Evolutionary conservation across 495 filamentous ascomycete species (phyloP).

Genomic region (Podospora fimiseda): DNA sequence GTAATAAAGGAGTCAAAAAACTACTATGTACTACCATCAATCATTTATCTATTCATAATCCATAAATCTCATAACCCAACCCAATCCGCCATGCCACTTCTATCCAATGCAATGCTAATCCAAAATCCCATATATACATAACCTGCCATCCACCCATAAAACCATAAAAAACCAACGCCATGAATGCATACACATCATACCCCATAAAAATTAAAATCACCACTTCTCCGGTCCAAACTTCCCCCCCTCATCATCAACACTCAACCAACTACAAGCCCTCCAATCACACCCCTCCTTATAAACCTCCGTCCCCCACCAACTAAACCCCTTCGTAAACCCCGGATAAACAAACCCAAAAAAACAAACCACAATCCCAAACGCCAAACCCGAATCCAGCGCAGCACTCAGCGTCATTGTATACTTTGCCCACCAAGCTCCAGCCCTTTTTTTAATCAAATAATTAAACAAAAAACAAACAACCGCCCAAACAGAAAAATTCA

Average conservation of each 20-base stretch:
- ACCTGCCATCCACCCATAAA: too few relatives aligned
- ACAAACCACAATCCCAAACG: constrained; percentile 70
- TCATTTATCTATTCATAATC: too few relatives aligned
- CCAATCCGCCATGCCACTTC: too few relatives aligned
- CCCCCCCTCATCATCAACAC: constrained; percentile 45
- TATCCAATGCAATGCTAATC: too few relatives aligned
- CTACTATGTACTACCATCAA: too few relatives aligned
- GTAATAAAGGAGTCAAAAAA: too few relatives aligned
- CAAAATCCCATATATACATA: too few relatives aligned
- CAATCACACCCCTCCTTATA: constrained; percentile 61
- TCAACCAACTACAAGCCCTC: constrained; percentile 53
- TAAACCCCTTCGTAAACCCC: constrained; percentile 55
- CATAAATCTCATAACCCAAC: too few relatives aligned
- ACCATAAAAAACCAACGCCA: not conserved
- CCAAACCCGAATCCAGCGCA: constrained; percentile 73
- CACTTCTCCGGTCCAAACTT: constrained; percentile 54
- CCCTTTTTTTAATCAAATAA: constrained; percentile 59
- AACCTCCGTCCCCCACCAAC: constrained; percentile 73
- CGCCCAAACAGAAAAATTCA: constrained; percentile 79
- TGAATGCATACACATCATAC: not conserved
- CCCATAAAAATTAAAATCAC: too few relatives aligned
- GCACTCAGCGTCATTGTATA: constrained; percentile 85
- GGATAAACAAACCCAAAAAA: constrained; percentile 80
- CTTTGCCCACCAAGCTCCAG: constrained; percentile 72
- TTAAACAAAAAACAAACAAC: constrained; percentile 80